A percentile compares a stretch with the other conserved stretches of the same genome.
Evolutionary conservation across 169 alveolate genomes (phyloP).

Genomic region (Eimeria falciformis): DNA sequence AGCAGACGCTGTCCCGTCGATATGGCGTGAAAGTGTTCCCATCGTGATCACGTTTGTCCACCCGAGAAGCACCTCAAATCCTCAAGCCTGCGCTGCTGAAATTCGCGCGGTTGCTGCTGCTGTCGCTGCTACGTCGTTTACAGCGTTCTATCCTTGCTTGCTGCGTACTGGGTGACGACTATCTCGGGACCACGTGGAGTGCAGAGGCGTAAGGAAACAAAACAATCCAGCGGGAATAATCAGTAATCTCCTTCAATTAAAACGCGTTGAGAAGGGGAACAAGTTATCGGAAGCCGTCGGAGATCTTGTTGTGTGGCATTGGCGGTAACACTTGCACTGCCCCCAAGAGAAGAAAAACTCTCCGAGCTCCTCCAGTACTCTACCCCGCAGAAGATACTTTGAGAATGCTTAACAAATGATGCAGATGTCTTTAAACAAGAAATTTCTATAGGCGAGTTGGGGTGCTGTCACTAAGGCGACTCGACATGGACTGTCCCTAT

Average conservation of each 20-base stretch:
- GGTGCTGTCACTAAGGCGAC: slow-evolving; percentile 27
- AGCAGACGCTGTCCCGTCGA: slow-evolving; percentile 20
- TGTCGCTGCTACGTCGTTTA: not conserved
- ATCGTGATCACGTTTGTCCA: not conserved
- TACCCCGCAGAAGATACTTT: too few species aligned
- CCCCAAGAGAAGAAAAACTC: too few species aligned
- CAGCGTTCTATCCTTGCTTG: not conserved
- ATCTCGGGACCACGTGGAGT: too few species aligned
- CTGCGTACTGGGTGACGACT: too few species aligned
- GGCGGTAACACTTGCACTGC: too few species aligned
- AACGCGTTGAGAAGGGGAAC: too few species aligned
- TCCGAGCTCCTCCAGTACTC: too few species aligned
- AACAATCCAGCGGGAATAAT: too few species aligned
- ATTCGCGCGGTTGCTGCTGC: not conserved
- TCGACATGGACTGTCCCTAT: slow-evolving; percentile 5
- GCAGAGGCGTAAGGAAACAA: too few species aligned
- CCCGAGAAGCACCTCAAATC: not conserved
- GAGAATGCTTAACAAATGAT: not conserved
- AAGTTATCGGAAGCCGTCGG: too few species aligned
- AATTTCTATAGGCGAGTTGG: not conserved
- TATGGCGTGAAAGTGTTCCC: slow-evolving; percentile 16
- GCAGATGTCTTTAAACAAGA: not conserved
- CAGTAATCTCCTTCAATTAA: too few species aligned
- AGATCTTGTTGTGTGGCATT: too few species aligned
- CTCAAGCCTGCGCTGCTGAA: not conserved